Evolutionary conservation across 768 basidiomycete genomes (phyloP), one percentile per base, ranked within the genome.

Genomic region (Tylopilus balloui): DNA sequence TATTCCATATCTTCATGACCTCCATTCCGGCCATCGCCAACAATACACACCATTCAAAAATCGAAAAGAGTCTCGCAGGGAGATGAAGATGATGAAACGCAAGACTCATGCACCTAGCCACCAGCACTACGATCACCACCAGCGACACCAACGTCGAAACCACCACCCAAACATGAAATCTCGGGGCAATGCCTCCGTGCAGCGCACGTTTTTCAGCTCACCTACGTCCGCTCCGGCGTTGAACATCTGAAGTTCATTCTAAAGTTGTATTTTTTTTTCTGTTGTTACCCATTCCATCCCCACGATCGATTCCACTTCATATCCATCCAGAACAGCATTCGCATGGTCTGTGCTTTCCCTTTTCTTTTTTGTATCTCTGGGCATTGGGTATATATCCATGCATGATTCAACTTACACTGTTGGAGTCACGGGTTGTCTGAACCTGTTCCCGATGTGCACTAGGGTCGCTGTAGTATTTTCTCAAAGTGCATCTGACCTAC

Each of bases 21-120:
- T 68, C 20, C 62, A 69, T 37, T 70, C 69, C 25, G 65, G 73
- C 36, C 71, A 73, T 34, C 63, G 61, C n/a, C 62, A 72, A 8
- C 65, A 73, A 9, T 35, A 63, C 11, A 62, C 71, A 28, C 63
- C 71, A 11, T 69, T 72, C 52, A 84, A 84, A 69, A 78, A 61
- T 40, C 75, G 80, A 51, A 84, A 82, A 64, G 85, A 88, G 68
- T 68, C 77, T 53, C 73, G 80, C 56, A 73, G 79, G 59, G 85
- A 88, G 70, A 80, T 79, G 61, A 86, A 83, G 70, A 71, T 78
- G 66, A 69, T 78, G 62, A 82, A 84, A 67, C 75, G 79, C 55
- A 78, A 83, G 71, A 75, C 70, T 67, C 73, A 71, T 61, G 72
- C 70, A 56, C 63, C 78, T 48, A 59, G 42, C 23, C 45, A 58